Base-by-base conservation (phyloP, 1,284 basidiomycete genomes). In the Rhodotorula sp. region DNA sequence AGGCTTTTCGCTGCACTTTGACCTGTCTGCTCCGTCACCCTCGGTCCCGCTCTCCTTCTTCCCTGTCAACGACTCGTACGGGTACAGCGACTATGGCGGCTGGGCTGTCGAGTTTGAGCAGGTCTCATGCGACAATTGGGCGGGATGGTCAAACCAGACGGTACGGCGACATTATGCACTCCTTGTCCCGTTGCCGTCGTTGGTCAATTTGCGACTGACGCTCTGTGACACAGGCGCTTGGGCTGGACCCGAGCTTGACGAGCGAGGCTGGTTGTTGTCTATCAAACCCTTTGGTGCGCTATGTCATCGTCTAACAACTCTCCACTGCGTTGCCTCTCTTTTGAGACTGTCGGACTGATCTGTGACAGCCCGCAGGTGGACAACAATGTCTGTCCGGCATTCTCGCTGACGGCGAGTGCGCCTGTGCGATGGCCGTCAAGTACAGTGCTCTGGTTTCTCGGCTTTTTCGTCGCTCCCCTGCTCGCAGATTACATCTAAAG, bases 31-130 rank as follows among this genome's bases (percentile, higher is more conserved):
- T 0, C 70, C 70, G 0, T 71, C 70, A 0, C 66, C 70, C 1
- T 52, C 61, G 3, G 34, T 71, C 9, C 66, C 66, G 14, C 21
- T 64, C 0, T 64, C 66, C 19, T 71, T 64, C 58, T 68, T 67
- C 46, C 66, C 70, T 0, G n/a, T 50, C 3, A 66, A 62, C 50
- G 17, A 7, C 2, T 46, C 53, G 13, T 71, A 71, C 44, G 70
- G 70, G 23, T 71, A 71, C 41, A 21, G 14, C n/a, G 70, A 71
- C 48, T 67, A 65, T 23, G 70, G 70, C 23, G 46, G 55, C 14
- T 71, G 70, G 70, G 12, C 68, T 21, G 49, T 64, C 48, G 34
- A 55, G 12, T 71, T 57, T 42, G 53, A 54, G 27, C 10, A 41
- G 16, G 63, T 65, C 5, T 25, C 41, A 8, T 71, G 70, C 54